phyloP scores from a whole-genome alignment of 176 grass and related monocot genomes.

The Hyparrhenia diplandra region DNA sequence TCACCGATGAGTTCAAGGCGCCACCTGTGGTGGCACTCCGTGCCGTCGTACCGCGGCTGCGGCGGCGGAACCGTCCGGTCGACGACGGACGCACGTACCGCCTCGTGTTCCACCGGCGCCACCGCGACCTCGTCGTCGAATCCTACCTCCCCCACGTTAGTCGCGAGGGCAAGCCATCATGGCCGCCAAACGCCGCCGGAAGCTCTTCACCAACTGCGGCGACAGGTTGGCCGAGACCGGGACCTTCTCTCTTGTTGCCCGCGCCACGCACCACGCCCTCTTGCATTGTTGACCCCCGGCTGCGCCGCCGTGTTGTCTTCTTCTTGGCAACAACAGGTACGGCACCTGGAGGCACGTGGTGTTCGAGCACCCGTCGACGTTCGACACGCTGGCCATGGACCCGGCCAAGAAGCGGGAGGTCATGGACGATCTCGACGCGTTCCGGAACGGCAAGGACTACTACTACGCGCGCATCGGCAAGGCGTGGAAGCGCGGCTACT shows the following conservation, averaged over 20 bases:
- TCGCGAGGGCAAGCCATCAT: slow-evolving; percentile 12
- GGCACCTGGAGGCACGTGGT: slow-evolving; percentile 30
- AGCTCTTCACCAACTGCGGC: too few species aligned
- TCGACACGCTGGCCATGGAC: slow-evolving; percentile 38
- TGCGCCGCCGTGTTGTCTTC: too few species aligned
- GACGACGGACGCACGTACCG: background rate
- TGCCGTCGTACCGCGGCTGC: too few species aligned
- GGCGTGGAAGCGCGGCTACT: slow-evolving; percentile 51
- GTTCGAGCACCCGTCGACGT: slow-evolving; percentile 43
- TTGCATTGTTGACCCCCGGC: too few species aligned
- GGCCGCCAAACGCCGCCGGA: too few species aligned
- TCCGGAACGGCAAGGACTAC: slow-evolving; percentile 1
- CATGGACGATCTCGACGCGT: slow-evolving; percentile 27
- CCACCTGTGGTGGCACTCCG: slow-evolving; percentile 23
- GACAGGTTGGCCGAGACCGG: too few species aligned
- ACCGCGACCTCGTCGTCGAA: slow-evolving; percentile 26
- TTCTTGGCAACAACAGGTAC: background rate
- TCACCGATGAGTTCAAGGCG: slow-evolving; percentile 19
- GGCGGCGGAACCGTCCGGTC: too few species aligned
- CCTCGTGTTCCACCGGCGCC: slow-evolving; percentile 23
- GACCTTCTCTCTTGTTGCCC: too few species aligned
- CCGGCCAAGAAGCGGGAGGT: slow-evolving; percentile 20
- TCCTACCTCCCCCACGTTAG: slow-evolving; percentile 29
- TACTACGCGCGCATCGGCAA: slow-evolving; percentile 24
- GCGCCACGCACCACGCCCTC: too few species aligned